A percentile compares a stretch with the other conserved stretches of the same genome.
These are phyloP conservation scores for Kwoniella heveanensis DNA, from an alignment of 768 basidiomycete species.

Conservation along the genomic window DNA sequence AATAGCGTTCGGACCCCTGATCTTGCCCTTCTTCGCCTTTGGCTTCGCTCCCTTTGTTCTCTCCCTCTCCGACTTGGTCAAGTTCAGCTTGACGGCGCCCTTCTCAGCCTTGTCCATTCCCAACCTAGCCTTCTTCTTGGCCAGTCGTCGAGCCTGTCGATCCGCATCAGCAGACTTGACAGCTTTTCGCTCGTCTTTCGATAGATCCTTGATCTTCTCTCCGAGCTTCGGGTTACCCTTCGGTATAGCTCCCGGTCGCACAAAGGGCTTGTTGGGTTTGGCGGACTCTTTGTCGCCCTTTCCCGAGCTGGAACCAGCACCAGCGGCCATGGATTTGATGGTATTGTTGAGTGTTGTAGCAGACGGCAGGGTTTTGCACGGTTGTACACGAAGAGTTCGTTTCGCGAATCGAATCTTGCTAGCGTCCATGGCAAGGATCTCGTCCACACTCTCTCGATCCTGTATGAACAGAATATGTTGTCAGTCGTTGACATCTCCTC, in stretches of 20 bases:
- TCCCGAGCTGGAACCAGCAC: conserved; percentile 4
- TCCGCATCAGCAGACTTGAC: conserved; percentile 77
- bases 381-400: conserved; percentile 84
- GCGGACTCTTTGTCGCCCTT: conserved; percentile 25
- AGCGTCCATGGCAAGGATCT: conserved; percentile 77
- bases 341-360: conserved; percentile 20
- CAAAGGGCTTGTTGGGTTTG: conserved; percentile 7
- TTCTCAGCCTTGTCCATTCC: conserved; percentile 42
- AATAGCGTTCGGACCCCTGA: conserved; percentile 50
- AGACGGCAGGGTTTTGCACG: conserved; percentile 73
- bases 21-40: conserved; percentile 56
- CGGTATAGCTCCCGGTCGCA: conserved; percentile 57
- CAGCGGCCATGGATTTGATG: conserved; percentile 46
- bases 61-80: conserved; percentile 33
- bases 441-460: conserved; percentile 91
- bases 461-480: too few relatives aligned
- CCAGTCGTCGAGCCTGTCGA: conserved; percentile 77
- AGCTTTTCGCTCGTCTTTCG: conserved; percentile 82
- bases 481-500: too few relatives aligned
- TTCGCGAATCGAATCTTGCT: conserved; percentile 86
- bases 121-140: conserved; percentile 76
- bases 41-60: conserved; percentile 39
- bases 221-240: conserved; percentile 84
- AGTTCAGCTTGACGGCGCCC: conserved; percentile 52
- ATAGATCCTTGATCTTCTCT: conserved; percentile 70